Conservation (phyloP, 2,329 filamentous ascomycete genomes). For the Endoconidiophora polonica region DNA sequence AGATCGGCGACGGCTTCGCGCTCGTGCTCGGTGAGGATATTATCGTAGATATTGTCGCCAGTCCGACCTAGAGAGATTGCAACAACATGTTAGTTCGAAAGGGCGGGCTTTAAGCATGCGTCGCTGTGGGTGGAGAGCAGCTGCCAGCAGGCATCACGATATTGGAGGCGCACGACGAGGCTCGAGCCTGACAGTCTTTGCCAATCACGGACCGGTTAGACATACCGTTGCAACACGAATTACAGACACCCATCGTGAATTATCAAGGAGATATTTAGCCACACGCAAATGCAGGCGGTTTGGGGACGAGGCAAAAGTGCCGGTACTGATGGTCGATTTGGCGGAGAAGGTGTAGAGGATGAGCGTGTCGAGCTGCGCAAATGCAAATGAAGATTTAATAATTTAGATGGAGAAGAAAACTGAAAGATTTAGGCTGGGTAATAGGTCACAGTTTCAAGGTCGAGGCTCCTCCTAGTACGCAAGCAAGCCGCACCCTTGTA, state of each 20-base stretch:
- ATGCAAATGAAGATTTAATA: neutral
- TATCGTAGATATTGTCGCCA: slow-evolving; percentile 69
- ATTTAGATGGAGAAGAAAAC: no score
- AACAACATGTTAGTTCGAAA: neutral
- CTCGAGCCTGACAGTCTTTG: neutral
- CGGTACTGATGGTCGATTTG: neutral
- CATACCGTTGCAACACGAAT: slow-evolving; percentile 41
- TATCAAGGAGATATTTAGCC: slow-evolving; percentile 1
- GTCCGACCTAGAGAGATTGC: slow-evolving; percentile 41
- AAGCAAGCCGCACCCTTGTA: no score
- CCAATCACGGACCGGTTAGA: neutral
- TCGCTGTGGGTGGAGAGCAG: neutral
- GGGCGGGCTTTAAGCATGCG: neutral
- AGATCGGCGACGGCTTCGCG: slow-evolving; percentile 92
- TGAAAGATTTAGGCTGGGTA: no score
- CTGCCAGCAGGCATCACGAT: neutral
- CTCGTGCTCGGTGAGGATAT: slow-evolving; percentile 85
- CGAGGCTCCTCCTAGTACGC: no score
- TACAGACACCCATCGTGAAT: slow-evolving; percentile 42
- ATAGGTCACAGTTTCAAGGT: no score
- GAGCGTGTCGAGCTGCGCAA: slow-evolving; percentile 7
- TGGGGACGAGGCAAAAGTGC: slow-evolving; percentile 1
- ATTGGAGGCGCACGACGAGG: neutral
- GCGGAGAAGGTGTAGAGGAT: neutral
- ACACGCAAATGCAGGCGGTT: slow-evolving; percentile 9